phyloP scores from a whole-genome alignment of 2,329 filamentous ascomycete genomes.

The Hypoxylon sp. region DNA sequence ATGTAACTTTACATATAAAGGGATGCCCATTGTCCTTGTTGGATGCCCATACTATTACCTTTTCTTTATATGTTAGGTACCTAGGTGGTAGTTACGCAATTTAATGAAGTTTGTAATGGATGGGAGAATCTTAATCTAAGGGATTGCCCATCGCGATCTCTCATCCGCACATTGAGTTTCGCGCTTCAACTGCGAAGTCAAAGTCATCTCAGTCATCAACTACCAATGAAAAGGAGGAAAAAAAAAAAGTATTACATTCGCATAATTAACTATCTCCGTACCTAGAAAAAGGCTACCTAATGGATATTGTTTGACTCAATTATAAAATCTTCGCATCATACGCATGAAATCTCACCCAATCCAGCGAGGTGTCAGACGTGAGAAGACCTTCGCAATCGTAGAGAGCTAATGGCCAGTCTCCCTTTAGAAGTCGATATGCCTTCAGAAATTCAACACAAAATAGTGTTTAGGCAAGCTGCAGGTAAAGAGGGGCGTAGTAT shows the following conservation, averaged over 20 bases:
- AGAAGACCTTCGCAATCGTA: neutral
- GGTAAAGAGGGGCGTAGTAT: neutral
- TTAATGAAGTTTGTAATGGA: neutral
- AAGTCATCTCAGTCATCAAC: too few species aligned
- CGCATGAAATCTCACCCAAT: neutral
- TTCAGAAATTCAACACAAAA: neutral
- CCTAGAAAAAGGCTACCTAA: neutral
- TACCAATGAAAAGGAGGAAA: too few species aligned
- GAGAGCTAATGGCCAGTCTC: neutral
- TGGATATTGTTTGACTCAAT: neutral
- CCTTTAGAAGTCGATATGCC: neutral
- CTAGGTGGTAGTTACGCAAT: too few species aligned
- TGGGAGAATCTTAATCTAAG: neutral
- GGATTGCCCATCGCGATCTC: neutral
- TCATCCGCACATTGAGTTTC: neutral
- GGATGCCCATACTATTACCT: neutral
- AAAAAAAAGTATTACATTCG: neutral
- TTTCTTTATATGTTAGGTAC: neutral
- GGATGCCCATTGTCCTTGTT: neutral
- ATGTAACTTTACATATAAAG: neutral
- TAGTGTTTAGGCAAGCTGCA: neutral
- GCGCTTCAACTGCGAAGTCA: neutral
- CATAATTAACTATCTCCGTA: neutral
- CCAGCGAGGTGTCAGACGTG: neutral
- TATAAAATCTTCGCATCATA: slow-evolving; percentile 1